A percentile compares a stretch with the other conserved stretches of the same genome.
phyloP scores from a whole-genome alignment of 208 protist genomes.

The Lotmaria passim region DNA sequence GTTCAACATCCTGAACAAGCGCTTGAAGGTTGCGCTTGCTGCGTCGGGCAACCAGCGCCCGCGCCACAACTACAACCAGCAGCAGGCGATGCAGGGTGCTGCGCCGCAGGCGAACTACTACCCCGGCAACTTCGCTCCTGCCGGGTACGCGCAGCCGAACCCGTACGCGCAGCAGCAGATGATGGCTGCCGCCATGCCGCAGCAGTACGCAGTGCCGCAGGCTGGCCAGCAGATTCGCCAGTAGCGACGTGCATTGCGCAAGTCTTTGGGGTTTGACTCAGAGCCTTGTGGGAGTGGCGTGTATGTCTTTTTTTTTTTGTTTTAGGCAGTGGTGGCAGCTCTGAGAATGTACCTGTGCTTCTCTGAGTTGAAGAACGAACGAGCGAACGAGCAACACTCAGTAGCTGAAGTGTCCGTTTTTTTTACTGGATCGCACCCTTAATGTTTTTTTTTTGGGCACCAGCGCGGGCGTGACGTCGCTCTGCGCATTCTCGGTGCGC shows the following conservation, averaged over 20 bases:
- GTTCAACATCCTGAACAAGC: constrained; percentile 88
- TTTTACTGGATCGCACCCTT: no score
- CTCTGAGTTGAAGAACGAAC: no score
- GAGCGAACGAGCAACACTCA: no score
- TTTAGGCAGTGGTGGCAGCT: no score
- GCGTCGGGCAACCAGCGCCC: constrained; percentile 71
- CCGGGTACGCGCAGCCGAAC: constrained; percentile 63
- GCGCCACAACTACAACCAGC: constrained; percentile 28
- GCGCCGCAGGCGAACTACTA: constrained; percentile 56
- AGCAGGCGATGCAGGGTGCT: constrained; percentile 15
- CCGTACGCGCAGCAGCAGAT: constrained; percentile 81
- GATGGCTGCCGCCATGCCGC: constrained; percentile 52
- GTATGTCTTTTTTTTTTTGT: background rate
- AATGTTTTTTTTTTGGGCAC: no score
- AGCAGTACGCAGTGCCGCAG: constrained; percentile 61
- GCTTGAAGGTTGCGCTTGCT: constrained; percentile 87
- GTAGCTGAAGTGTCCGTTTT: no score
- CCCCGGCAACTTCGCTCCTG: constrained; percentile 50
- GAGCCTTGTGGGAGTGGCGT: background rate
- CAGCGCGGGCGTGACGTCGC: no score
- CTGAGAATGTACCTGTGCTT: no score
- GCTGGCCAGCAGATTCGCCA: constrained; percentile 46
- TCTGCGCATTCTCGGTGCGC: no score
- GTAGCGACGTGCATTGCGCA: no score
- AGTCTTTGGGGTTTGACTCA: no score